phyloP scores from a whole-genome alignment of 2,329 filamentous ascomycete genomes.

The Arthrobotrys sphaeroides region DNA sequence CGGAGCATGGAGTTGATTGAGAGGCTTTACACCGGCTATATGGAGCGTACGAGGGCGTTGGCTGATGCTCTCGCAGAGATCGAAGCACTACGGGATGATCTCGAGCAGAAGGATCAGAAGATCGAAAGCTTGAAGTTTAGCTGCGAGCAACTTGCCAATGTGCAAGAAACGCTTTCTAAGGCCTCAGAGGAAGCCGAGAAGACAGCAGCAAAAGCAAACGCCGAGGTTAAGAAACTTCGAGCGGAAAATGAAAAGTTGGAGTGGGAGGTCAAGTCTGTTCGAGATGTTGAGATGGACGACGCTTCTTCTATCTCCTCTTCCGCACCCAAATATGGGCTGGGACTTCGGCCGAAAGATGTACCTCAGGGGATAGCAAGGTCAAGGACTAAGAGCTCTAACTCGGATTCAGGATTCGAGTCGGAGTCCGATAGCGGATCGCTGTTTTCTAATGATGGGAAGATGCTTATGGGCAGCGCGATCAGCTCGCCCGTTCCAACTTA shows the following conservation, averaged over 20 bases:
- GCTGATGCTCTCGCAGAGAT: constrained; percentile 42
- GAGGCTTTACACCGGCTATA: constrained; percentile 25
- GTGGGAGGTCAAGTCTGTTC: constrained; percentile 35
- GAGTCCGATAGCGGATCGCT: constrained; percentile 44
- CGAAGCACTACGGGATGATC: constrained; percentile 32
- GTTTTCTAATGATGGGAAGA: constrained; percentile 34
- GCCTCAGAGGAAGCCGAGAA: constrained; percentile 43
- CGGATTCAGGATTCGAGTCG: constrained; percentile 52
- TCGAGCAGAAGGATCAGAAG: constrained; percentile 48
- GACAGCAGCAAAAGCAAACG: constrained; percentile 36
- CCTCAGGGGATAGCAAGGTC: constrained; percentile 3
- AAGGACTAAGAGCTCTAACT: constrained; percentile 50
- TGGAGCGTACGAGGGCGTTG: constrained; percentile 35
- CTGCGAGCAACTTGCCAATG: constrained; percentile 45
- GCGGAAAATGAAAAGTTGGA: constrained; percentile 34
- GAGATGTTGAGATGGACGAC: constrained; percentile 39
- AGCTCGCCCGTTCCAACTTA: constrained; percentile 25
- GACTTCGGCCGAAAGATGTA: constrained; percentile 13
- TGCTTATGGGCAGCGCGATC: background rate
- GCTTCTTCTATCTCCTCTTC: constrained; percentile 21
- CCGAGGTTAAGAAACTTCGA: constrained; percentile 34
- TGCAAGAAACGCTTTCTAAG: constrained; percentile 43
- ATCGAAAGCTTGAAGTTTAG: constrained; percentile 43
- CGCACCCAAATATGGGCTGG: constrained; percentile 22
- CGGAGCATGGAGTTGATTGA: constrained; percentile 42